Conservation (phyloP, 148 eudicot genomes). For the Nepenthes gracilis region DNA sequence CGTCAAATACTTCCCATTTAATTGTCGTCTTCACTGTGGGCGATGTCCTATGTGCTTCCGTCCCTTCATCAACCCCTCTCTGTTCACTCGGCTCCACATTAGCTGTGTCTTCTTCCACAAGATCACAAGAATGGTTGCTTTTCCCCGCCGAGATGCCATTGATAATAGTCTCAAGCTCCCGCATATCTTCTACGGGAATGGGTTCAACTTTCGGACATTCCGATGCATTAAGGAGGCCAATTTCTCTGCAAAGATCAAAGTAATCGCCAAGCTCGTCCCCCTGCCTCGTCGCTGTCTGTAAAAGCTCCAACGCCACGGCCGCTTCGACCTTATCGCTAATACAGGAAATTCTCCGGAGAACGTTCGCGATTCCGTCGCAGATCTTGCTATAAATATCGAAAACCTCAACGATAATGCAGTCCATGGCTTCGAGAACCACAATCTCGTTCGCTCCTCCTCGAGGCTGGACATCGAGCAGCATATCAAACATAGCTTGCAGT, state of each 20-base stretch:
- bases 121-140: too few species aligned
- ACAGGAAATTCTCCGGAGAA: constrained; percentile 28
- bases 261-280: constrained; percentile 43
- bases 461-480: constrained; percentile 49
- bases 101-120: neutral
- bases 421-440: constrained; percentile 62
- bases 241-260: constrained; percentile 37
- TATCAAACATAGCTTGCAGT: constrained; percentile 51
- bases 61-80: neutral
- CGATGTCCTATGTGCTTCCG: neutral
- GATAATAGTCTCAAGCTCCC: constrained; percentile 38
- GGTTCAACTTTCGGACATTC: constrained; percentile 33
- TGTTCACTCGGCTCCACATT: neutral
- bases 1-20: constrained; percentile 51
- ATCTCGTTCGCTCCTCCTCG: constrained; percentile 6
- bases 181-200: constrained; percentile 38
- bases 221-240: constrained; percentile 29
- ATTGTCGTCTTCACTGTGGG: constrained; percentile 24
- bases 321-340: constrained; percentile 36
- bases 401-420: constrained; percentile 55
- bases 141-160: constrained; percentile 6
- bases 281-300: constrained; percentile 45
- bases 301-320: constrained; percentile 28
- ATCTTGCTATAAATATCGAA: constrained; percentile 56
- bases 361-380: constrained; percentile 45